Percentiles rank a stretch among this genome's conserved stretches.
phyloP scores from a whole-genome alignment of 1,284 basidiomycete genomes.

The Vanrija sp. region DNA sequence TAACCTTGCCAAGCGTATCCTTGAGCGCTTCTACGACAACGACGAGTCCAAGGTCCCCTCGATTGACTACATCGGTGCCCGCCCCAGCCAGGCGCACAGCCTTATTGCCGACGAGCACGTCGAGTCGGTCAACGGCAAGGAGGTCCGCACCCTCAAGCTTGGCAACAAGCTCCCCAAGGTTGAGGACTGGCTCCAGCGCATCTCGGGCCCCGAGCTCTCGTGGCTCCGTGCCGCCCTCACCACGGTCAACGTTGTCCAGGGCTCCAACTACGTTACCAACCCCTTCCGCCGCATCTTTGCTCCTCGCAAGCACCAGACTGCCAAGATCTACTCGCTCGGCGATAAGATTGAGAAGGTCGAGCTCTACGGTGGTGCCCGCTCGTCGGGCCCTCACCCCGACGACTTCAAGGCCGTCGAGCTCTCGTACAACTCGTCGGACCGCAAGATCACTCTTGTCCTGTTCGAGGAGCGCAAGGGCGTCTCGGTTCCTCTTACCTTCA shows the following conservation, averaged over 20 bases:
- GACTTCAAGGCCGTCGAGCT: slow-evolving; percentile 83
- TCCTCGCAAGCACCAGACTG: slow-evolving; percentile 73
- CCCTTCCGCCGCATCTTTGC: slow-evolving; percentile 81
- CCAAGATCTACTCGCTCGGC: slow-evolving; percentile 58
- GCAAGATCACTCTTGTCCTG: slow-evolving; percentile 68
- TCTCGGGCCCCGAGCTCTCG: slow-evolving; percentile 73
- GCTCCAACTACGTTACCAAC: slow-evolving; percentile 78
- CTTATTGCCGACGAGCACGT: slow-evolving; percentile 54
- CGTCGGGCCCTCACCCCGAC: slow-evolving; percentile 66
- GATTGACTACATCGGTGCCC: slow-evolving; percentile 77
- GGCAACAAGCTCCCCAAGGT: slow-evolving; percentile 58
- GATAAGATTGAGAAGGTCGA: slow-evolving; percentile 53
- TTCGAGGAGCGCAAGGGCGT: slow-evolving; percentile 77
- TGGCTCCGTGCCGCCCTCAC: slow-evolving; percentile 87
- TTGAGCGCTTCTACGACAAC: slow-evolving; percentile 75
- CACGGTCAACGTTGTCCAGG: slow-evolving; percentile 79
- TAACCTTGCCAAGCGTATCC: slow-evolving; percentile 70
- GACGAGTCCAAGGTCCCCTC: slow-evolving; percentile 74
- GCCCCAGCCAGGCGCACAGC: slow-evolving; percentile 50
- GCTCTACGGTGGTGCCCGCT: slow-evolving; percentile 74
- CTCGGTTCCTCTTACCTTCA: slow-evolving; percentile 74
- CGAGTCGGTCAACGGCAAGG: slow-evolving; percentile 50
- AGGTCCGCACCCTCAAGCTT: slow-evolving; percentile 59
- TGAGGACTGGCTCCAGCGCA: slow-evolving; percentile 73
- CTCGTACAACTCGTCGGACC: slow-evolving; percentile 56